Percentiles rank a stretch among this genome's conserved stretches.
phyloP scores from a whole-genome alignment of 208 protist species.

The Wallacemonas sp. region DNA sequence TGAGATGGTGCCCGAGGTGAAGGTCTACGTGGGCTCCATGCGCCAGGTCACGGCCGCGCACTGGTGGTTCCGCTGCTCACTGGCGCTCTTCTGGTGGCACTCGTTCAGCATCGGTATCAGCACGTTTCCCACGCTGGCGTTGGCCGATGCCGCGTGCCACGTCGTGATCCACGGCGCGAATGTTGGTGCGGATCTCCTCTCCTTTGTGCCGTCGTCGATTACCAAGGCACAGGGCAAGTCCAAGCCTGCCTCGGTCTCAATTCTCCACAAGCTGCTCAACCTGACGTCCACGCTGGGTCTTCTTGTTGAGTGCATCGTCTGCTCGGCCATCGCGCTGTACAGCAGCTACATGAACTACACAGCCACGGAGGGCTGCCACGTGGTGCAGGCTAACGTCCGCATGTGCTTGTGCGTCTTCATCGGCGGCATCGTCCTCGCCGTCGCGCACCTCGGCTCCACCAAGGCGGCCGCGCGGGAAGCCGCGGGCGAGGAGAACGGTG shows the following conservation, averaged over 20 bases:
- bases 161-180: conserved; percentile 11
- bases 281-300: conserved; percentile 21
- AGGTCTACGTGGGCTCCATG: conserved; percentile 14
- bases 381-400: conserved; percentile 44
- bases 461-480: neutral
- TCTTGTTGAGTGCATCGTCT: conserved; percentile 32
- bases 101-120: conserved; percentile 51
- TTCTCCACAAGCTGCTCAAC: conserved; percentile 10
- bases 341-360: conserved; percentile 49
- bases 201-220: conserved; percentile 23
- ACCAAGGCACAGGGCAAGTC: conserved; percentile 22
- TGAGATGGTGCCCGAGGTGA: conserved; percentile 7
- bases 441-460: conserved; percentile 22
- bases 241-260: conserved; percentile 9
- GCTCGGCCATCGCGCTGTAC: conserved; percentile 38
- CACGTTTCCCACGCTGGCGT: conserved; percentile 30
- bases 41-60: conserved; percentile 29
- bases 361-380: conserved; percentile 31
- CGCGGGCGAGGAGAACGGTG: neutral
- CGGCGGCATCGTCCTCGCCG: conserved; percentile 26
- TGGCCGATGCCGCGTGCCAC: conserved; percentile 14
- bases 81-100: conserved; percentile 52
- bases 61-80: conserved; percentile 42
- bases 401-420: conserved; percentile 52
- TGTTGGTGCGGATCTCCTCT: conserved; percentile 11